Base-by-base conservation (phyloP, 1,139 yeast genomes). In the Pichia sp. region DNA sequence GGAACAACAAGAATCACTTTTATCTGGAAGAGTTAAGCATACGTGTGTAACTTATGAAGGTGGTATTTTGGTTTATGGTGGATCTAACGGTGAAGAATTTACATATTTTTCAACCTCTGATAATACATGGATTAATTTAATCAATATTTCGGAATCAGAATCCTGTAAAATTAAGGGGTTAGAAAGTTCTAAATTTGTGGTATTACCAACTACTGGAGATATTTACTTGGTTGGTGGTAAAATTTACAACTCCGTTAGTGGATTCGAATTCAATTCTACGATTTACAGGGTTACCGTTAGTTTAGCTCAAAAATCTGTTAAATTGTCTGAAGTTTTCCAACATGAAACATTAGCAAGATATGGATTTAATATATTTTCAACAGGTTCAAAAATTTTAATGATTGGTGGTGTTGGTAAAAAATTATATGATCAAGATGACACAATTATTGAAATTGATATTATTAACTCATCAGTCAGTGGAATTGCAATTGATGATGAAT, bases 211-310 rank as follows among this genome's bases (percentile, higher is more conserved):
- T 4, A 19, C 8, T n/a, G 27, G 29, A 3, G 48, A 37, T 11
- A 85, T 85, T 1, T 63, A 66, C 31, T 53, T 80, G 8, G 54
- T 70, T 14, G 88, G 88, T 6, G 88, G 89, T 1, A 65, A 71
- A 62, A 48, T 25, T 5, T 14, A 51, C 5, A 57, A 63, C 10
- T 8, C n/a, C 6, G 9, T 3, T n/a, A 53, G 56, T 9, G 55
- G 73, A 1, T 39, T 38, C 2, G 64, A 74, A n/a, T 65, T 48
- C n/a, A 49, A 59, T 43, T 51, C 59, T 19, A 55, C 53, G 3
- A 41, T 74, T 14, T 70, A 64, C 49, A 47, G 49, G 29, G 71
- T 75, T 46, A 38, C 47, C 0, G 34, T 70, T 6, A 35, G 43
- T 2, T 54, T 43, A 6, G n/a, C 4, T 1, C 13, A 13, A 3